Percentiles rank a stretch among this genome's conserved stretches.
phyloP scores from a whole-genome alignment of 768 basidiomycete genomes.

The Tricholoma matsutake region DNA sequence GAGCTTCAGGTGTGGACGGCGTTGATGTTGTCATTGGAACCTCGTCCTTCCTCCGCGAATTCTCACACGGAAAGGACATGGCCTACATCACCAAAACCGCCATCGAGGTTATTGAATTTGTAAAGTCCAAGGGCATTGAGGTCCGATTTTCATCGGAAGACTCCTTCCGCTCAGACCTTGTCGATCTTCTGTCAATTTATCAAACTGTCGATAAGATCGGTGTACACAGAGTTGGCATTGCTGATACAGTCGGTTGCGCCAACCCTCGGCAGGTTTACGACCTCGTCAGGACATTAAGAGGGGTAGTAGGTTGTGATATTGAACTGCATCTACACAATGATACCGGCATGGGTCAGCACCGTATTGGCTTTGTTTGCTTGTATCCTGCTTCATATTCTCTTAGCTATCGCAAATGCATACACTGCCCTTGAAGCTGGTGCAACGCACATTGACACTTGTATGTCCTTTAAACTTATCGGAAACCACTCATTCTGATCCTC shows the following conservation, averaged over 20 bases:
- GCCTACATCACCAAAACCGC: conserved; percentile 98
- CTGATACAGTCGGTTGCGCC: conserved; percentile 98
- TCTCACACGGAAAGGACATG: conserved; percentile 99
- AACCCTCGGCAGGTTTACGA: conserved; percentile 99
- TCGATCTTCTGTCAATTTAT: conserved; percentile 97
- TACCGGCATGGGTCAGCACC: conserved; percentile 81
- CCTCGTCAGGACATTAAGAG: conserved; percentile 91
- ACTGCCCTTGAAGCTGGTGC: conserved; percentile 98
- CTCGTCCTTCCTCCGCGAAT: conserved; percentile 97
- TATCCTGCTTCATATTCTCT: conserved; percentile 7
- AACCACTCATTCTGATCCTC: conserved; percentile 5
- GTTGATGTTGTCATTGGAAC: conserved; percentile 99
- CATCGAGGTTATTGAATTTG: conserved; percentile 97
- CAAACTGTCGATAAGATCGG: conserved; percentile 99
- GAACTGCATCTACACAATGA: conserved; percentile 99
- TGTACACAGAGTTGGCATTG: conserved; percentile 97
- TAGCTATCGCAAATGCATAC: conserved; percentile 97
- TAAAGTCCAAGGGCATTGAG: conserved; percentile 99
- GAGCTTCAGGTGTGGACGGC: conserved; percentile 82
- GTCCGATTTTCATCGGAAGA: conserved; percentile 99
- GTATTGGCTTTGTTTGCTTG: not conserved
- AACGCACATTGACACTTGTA: conserved; percentile 97
- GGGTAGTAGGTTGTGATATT: conserved; percentile 96
- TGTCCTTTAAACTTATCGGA: conserved; percentile 21
- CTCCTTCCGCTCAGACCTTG: conserved; percentile 98